A percentile compares a stretch with the other conserved stretches of the same genome.
phyloP scores from a whole-genome alignment of 495 filamentous ascomycete species.

The Corynascus novoguineensis region DNA sequence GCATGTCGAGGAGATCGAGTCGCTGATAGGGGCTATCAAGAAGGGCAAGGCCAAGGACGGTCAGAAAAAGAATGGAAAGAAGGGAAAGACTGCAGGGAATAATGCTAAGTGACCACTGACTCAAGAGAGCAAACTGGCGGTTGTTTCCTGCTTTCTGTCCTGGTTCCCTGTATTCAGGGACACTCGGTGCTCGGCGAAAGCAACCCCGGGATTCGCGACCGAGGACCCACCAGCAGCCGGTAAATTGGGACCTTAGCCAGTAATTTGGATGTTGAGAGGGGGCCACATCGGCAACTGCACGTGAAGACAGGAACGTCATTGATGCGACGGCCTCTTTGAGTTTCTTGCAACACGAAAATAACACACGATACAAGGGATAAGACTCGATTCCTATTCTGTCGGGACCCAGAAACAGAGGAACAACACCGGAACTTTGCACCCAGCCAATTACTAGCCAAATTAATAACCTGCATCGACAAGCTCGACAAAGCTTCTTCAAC shows the following conservation, averaged over 20 bases:
- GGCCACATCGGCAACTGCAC: constrained; percentile 23
- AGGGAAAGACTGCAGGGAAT: constrained; percentile 17
- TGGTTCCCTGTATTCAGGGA: background rate
- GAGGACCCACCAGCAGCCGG: background rate
- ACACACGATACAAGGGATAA: no score
- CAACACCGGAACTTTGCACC: no score
- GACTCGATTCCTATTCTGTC: no score
- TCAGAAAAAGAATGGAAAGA: constrained; percentile 20
- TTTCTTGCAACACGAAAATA: no score
- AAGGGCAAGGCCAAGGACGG: constrained; percentile 37
- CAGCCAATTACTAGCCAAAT: no score
- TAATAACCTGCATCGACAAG: background rate
- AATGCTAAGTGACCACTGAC: constrained; percentile 6
- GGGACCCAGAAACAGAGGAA: no score
- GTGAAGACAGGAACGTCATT: constrained; percentile 21
- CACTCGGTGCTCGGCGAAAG: constrained; percentile 8
- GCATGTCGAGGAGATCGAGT: constrained; percentile 42
- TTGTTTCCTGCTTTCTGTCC: background rate
- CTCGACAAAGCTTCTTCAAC: background rate
- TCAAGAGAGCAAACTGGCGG: background rate
- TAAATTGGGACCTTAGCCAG: background rate
- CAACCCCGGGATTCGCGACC: constrained; percentile 3
- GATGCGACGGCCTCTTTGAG: constrained; percentile 3
- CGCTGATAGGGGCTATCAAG: constrained; percentile 36
- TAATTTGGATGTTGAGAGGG: no score